A percentile compares a stretch with the other conserved stretches of the same genome.
Evolutionary conservation across 768 basidiomycete genomes (phyloP).

Genomic region (Steccherinum ochraceum): DNA sequence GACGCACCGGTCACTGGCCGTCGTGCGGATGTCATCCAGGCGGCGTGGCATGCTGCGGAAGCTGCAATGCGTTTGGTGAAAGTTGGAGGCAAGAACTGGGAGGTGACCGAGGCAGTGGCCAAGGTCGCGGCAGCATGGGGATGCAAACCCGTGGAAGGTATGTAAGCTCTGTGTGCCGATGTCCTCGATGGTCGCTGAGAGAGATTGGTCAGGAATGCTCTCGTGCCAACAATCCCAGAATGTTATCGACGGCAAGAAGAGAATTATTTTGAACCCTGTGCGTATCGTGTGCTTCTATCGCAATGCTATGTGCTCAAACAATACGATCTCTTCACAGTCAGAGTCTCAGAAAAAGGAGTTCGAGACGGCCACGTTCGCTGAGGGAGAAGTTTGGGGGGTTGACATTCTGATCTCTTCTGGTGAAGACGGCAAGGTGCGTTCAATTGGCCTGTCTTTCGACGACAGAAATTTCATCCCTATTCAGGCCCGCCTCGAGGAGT

Average conservation of each 20-base stretch:
- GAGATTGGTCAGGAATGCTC: slow-evolving; percentile 64
- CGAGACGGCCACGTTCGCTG: slow-evolving; percentile 80
- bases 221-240: slow-evolving; percentile 94
- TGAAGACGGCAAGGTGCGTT: slow-evolving; percentile 81
- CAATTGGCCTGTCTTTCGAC: slow-evolving; percentile 1
- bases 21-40: slow-evolving; percentile 88
- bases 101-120: slow-evolving; percentile 80
- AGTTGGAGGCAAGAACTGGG: slow-evolving; percentile 93
- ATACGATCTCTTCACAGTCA: slow-evolving; percentile 22
- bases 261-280: slow-evolving; percentile 82
- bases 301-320: background rate
- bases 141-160: slow-evolving; percentile 94
- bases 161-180: slow-evolving; percentile 12
- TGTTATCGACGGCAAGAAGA: slow-evolving; percentile 94
- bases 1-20: slow-evolving; percentile 75
- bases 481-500: slow-evolving; percentile 85
- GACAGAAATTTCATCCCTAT: slow-evolving; percentile 1
- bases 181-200: slow-evolving; percentile 1
- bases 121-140: slow-evolving; percentile 67
- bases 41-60: slow-evolving; percentile 91
- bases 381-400: slow-evolving; percentile 93
- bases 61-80: slow-evolving; percentile 87
- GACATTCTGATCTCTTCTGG: slow-evolving; percentile 86
- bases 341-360: slow-evolving; percentile 82
- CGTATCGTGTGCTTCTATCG: slow-evolving; percentile 1